Percentiles rank a stretch among this genome's conserved stretches.
Evolutionary conservation across 23 red algal species (phyloP).

Genomic region (Agarophyton chilense): DNA sequence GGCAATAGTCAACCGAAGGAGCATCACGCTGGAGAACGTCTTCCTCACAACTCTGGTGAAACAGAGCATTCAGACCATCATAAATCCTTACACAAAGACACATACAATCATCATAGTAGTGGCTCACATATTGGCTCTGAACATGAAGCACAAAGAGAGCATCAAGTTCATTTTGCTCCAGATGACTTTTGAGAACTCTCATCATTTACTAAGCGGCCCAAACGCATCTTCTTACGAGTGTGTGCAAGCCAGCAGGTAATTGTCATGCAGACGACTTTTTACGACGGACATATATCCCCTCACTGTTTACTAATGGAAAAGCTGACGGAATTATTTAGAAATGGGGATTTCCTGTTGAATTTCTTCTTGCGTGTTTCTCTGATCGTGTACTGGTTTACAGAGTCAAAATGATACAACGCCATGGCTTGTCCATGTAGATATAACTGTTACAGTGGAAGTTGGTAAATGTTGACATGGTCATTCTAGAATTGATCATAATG

Average conservation of each 20-base stretch:
- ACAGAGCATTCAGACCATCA: neutral
- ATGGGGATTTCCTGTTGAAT: neutral
- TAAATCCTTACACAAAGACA: neutral
- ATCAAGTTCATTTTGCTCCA: neutral
- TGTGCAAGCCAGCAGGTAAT: no score
- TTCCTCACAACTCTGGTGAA: neutral
- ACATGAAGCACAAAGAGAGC: neutral
- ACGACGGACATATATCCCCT: no score
- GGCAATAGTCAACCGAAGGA: neutral
- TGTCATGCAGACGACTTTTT: no score
- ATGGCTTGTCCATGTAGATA: neutral
- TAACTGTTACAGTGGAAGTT: neutral
- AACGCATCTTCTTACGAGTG: neutral
- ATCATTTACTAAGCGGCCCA: neutral
- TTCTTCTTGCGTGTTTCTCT: neutral
- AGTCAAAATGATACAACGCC: neutral
- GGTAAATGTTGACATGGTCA: neutral
- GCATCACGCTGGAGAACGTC: neutral
- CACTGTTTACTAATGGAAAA: no score
- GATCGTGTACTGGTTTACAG: neutral
- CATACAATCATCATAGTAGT: neutral
- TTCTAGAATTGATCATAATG: no score
- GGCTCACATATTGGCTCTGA: neutral
- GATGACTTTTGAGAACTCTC: slow-evolving; percentile 5
- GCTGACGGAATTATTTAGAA: neutral